These are phyloP conservation scores for Lenwebbia sp. DNA, from an alignment of 345 rosid genomes.

Conservation along the genomic window DNA sequence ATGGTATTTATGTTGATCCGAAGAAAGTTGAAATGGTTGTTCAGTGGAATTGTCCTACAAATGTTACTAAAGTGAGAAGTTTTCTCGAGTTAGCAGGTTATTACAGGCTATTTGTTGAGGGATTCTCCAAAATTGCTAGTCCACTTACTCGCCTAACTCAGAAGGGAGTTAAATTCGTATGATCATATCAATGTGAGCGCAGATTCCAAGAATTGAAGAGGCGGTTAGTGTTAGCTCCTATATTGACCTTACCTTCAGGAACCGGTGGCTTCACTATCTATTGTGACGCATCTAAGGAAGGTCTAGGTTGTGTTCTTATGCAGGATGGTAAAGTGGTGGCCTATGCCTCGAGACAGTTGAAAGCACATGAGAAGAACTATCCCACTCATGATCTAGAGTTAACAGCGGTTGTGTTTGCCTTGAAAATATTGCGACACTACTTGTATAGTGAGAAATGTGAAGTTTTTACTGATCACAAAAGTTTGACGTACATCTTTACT, in stretches of 20 bases:
- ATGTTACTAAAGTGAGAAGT: not conserved
- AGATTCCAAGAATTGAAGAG: not conserved
- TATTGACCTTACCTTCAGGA: not conserved
- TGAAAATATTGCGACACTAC: not conserved
- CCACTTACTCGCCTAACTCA: not conserved
- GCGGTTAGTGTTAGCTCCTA: not conserved
- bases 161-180: not conserved
- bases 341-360: not conserved
- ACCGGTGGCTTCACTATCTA: not conserved
- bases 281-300: too few relatives aligned
- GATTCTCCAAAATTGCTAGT: not conserved
- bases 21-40: not conserved
- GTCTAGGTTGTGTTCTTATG: not conserved
- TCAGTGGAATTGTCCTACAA: not conserved
- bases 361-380: not conserved
- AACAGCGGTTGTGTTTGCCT: not conserved
- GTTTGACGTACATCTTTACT: not conserved
- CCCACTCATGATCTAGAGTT: not conserved
- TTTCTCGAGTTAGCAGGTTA: not conserved
- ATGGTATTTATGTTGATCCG: not conserved
- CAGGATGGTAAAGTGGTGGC: not conserved
- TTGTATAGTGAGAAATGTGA: not conserved
- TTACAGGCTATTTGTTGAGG: not conserved
- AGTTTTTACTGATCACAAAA: not conserved
- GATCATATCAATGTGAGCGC: not conserved